phyloP scores from a whole-genome alignment of 2,329 filamentous ascomycete genomes.

The Colletotrichum plurivorum region DNA sequence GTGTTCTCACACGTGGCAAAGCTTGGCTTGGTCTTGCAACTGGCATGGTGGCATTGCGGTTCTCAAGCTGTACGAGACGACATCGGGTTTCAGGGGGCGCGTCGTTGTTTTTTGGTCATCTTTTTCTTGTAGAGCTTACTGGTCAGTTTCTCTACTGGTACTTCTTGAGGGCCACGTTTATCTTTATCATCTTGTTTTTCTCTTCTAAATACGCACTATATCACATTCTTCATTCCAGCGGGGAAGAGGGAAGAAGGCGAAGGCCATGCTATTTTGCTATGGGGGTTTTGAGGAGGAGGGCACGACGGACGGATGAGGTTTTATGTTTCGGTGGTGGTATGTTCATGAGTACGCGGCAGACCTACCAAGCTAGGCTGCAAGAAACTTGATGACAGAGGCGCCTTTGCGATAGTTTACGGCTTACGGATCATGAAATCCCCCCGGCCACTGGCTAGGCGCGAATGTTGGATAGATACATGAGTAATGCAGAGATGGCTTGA shows the following conservation, averaged over 20 bases:
- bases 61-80: slow-evolving; percentile 23
- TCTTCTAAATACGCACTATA: slow-evolving; percentile 7
- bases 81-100: slow-evolving; percentile 17
- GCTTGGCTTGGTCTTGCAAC: slow-evolving; percentile 13
- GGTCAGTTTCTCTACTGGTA: slow-evolving; percentile 10
- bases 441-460: slow-evolving; percentile 11
- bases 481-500: slow-evolving; percentile 40
- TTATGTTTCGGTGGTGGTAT: slow-evolving; percentile 7
- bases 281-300: no score
- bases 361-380: slow-evolving; percentile 10
- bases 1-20: slow-evolving; percentile 16
- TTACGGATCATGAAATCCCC: slow-evolving; percentile 18
- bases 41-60: slow-evolving; percentile 25
- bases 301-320: no score
- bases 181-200: background rate
- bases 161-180: slow-evolving; percentile 7
- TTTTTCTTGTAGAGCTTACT: slow-evolving; percentile 1
- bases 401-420: slow-evolving; percentile 22
- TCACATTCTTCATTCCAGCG: slow-evolving; percentile 5
- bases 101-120: background rate
- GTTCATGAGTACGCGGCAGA: slow-evolving; percentile 27
- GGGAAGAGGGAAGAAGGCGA: background rate
- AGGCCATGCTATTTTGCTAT: no score
- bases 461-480: slow-evolving; percentile 40
- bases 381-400: slow-evolving; percentile 30